These are phyloP conservation scores for Plantago elongata DNA, from an alignment of 257 asterid species.

Conservation along the genomic window DNA sequence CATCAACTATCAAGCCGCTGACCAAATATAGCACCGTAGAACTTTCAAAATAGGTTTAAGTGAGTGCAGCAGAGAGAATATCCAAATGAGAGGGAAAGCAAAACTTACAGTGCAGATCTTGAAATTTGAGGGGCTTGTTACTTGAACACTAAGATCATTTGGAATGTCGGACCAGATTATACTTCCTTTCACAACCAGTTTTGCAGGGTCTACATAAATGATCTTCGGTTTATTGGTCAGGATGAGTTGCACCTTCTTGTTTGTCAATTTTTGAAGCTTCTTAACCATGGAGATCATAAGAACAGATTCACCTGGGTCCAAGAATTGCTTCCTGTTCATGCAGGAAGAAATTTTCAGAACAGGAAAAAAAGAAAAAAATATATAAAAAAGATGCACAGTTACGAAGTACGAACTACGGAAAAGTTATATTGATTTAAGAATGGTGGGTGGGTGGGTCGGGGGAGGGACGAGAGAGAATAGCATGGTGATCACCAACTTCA, in stretches of 20 bases:
- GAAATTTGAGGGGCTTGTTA: conserved; percentile 72
- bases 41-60: not conserved
- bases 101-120: conserved; percentile 87
- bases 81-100: not conserved
- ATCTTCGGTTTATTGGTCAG: conserved; percentile 91
- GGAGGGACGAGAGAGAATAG: too few species aligned
- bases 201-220: conserved; percentile 84
- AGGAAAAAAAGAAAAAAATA: not conserved
- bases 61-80: conserved; percentile 1
- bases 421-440: too few species aligned
- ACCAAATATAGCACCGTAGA: not conserved
- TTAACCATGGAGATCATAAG: conserved; percentile 95
- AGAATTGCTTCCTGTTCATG: conserved; percentile 75
- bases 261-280: conserved; percentile 81
- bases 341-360: conserved; percentile 10
- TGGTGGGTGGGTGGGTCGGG: too few species aligned
- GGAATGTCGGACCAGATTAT: conserved; percentile 92
- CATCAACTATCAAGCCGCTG: not conserved
- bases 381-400: too few species aligned
- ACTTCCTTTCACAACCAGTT: conserved; percentile 69
- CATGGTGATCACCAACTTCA: too few species aligned
- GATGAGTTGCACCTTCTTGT: conserved; percentile 96
- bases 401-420: too few species aligned
- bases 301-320: conserved; percentile 97
- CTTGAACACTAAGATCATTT: conserved; percentile 82